Evolutionary conservation across 1,284 basidiomycete genomes (phyloP), one percentile per base, ranked within the genome.

Genomic region (Puccinia triticina): DNA sequence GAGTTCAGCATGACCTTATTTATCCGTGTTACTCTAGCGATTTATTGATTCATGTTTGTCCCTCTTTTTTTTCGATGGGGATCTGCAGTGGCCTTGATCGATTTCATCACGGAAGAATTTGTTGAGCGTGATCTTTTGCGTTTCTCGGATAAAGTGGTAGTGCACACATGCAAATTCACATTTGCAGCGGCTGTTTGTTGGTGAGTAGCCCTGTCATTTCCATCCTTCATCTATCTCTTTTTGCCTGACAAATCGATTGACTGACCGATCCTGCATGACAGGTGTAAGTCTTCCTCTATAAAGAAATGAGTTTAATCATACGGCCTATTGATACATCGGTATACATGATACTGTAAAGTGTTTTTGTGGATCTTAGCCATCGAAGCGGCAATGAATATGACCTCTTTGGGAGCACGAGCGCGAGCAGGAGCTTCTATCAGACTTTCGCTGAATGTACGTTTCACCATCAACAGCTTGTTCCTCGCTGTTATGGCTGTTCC

Each of bases 291-390:
- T 34, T 37, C 5, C 18, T n/a, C n/a, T n/a, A n/a, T n/a, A n/a
- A n/a, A n/a, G n/a, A n/a, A n/a, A n/a, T n/a, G n/a, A n/a, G n/a
- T n/a, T n/a, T n/a, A 43, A 43, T 7, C 40, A 43, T 43, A 4
- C 40, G 40, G 40, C 40, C 12, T 43, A 43, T 43, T 43, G 12
- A 43, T 12, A 50, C 18, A 50, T 11, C 11, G 14, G 48, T n/a
- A 21, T 11, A 50, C 48, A 50, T 12, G 40, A n/a, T n/a, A n/a
- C n/a, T n/a, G n/a, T n/a, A 46, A 43, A 69, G 66, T 69, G n/a
- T 46, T 69, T 16, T 26, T 69, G 11, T 69, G 66, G 66, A 69
- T 69, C 21, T 29, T 69, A 23, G 43, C n/a, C 7, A 69, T 48
- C n/a, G 43, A 69, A 29, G 2, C 40, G 8, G n/a, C 66, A n/a